Evolutionary conservation across 1,284 basidiomycete species (phyloP).

Genomic region (Fistulinella staudtii): DNA sequence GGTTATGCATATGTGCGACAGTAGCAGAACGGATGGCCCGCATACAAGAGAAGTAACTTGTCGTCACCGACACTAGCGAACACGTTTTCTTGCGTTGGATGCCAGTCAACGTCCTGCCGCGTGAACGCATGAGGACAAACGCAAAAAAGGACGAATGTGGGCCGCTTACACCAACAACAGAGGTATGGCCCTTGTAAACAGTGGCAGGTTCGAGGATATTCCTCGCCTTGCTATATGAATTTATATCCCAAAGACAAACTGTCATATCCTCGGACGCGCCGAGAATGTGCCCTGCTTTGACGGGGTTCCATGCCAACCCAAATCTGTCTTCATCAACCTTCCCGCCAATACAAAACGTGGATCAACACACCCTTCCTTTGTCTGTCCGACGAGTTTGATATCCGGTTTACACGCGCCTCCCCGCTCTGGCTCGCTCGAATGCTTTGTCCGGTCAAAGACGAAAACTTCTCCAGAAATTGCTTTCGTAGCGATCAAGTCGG

Average conservation of each 20-base stretch:
- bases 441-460: slow-evolving; percentile 96
- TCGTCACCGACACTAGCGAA: slow-evolving; percentile 99
- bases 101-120: slow-evolving; percentile 93
- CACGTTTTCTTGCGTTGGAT: slow-evolving; percentile 76
- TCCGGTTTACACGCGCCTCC: slow-evolving; percentile 87
- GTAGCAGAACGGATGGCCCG: slow-evolving; percentile 3
- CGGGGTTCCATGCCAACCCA: slow-evolving; percentile 89
- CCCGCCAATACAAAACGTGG: slow-evolving; percentile 3
- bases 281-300: slow-evolving; percentile 79
- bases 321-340: slow-evolving; percentile 52
- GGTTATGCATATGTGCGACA: slow-evolving; percentile 11
- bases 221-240: slow-evolving; percentile 81
- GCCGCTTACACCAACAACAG: slow-evolving; percentile 79
- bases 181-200: slow-evolving; percentile 84
- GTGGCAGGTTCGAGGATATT: slow-evolving; percentile 76
- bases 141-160: neutral
- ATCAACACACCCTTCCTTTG: slow-evolving; percentile 79
- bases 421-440: slow-evolving; percentile 87
- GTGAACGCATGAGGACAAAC: slow-evolving; percentile 11
- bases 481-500: slow-evolving; percentile 95
- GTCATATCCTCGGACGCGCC: slow-evolving; percentile 96
- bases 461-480: slow-evolving; percentile 87
- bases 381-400: slow-evolving; percentile 87
- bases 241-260: slow-evolving; percentile 95
- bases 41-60: slow-evolving; percentile 86